Conservation (phyloP, 257 asterid species). For the Jacaranda copaia region DNA sequence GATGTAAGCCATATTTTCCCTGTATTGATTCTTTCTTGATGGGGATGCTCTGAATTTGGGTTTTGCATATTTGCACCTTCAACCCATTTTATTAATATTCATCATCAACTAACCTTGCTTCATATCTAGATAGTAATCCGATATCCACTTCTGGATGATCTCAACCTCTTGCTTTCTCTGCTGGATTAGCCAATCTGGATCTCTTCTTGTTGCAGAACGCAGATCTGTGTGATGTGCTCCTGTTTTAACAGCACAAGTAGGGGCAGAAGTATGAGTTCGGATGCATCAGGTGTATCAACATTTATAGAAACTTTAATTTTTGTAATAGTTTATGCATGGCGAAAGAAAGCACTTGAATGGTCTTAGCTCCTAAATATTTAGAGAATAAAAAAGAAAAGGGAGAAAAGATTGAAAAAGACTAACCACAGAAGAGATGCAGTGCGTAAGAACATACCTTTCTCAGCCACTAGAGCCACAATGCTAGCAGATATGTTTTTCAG, state of each 20-base stretch:
- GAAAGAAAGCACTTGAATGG: no score
- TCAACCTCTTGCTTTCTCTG: conserved; percentile 68
- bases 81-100: background rate
- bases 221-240: conserved; percentile 87
- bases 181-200: conserved; percentile 68
- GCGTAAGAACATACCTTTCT: conserved; percentile 51
- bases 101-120: conserved; percentile 32
- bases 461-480: conserved; percentile 72
- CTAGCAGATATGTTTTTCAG: conserved; percentile 68
- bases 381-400: no score
- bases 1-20: background rate
- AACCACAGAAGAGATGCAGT: no score
- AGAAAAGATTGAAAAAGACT: no score
- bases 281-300: no score
- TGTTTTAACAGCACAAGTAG: conserved; percentile 26
- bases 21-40: background rate
- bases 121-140: conserved; percentile 56
- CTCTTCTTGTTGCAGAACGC: conserved; percentile 56
- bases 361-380: no score
- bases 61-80: background rate
- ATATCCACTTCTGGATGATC: conserved; percentile 64
- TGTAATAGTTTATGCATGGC: no score
- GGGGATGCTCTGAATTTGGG: background rate
- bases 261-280: no score
- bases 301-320: no score